phyloP scores from a whole-genome alignment of 306 rosid species.

The Trichosanthes truncata region DNA sequence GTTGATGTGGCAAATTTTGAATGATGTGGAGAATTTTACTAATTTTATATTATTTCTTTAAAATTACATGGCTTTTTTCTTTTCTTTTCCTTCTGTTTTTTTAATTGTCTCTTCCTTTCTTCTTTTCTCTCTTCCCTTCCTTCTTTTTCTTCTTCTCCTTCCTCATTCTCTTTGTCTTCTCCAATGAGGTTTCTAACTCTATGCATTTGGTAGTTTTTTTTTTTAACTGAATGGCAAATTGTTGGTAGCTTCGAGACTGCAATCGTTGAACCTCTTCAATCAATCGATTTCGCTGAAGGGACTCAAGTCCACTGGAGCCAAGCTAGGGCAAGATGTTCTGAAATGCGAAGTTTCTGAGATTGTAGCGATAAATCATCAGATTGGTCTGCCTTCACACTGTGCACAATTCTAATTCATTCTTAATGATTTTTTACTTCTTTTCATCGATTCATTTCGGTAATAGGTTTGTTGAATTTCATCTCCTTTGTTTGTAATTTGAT shows the following conservation, averaged over 20 bases:
- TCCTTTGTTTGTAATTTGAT: neutral
- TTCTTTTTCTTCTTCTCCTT: too few species aligned
- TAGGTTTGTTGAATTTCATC: neutral
- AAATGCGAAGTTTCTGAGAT: slow-evolving; percentile 68
- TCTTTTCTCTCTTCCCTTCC: too few species aligned
- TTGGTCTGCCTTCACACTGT: slow-evolving; percentile 69
- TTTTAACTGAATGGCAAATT: slow-evolving; percentile 55
- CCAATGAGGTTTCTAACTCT: too few species aligned
- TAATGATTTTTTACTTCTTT: slow-evolving; percentile 24
- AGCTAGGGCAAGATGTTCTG: slow-evolving; percentile 82
- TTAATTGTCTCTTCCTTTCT: too few species aligned
- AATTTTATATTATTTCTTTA: too few species aligned
- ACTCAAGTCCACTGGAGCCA: slow-evolving; percentile 82
- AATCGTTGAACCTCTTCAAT: slow-evolving; percentile 79
- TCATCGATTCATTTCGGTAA: neutral
- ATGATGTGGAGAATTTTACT: too few species aligned
- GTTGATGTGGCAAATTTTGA: too few species aligned
- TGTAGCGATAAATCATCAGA: slow-evolving; percentile 55
- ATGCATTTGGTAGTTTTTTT: too few species aligned
- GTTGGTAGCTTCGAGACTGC: slow-evolving; percentile 71
- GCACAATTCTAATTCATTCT: slow-evolving; percentile 44
- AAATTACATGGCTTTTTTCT: too few species aligned
- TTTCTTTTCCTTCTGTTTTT: too few species aligned
- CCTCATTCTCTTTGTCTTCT: too few species aligned
- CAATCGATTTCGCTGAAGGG: slow-evolving; percentile 77